Percentiles rank a stretch among this genome's conserved stretches.
These are phyloP conservation scores for Solidago caesia DNA, from an alignment of 129 eudicot genomes.

Conservation along the genomic window DNA sequence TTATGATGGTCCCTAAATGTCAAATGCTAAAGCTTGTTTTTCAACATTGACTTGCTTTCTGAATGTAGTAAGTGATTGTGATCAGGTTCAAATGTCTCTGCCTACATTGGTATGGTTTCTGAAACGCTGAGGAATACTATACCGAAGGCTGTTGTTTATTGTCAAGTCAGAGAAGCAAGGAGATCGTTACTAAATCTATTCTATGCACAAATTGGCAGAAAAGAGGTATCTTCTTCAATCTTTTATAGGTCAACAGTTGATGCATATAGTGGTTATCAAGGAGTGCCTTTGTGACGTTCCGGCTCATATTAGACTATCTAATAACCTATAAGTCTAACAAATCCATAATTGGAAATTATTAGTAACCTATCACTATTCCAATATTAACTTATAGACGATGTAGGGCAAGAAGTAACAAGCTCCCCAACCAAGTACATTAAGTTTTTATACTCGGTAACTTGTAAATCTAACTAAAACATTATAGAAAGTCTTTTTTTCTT, in stretches of 20 bases:
- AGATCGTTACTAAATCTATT: conserved; percentile 72
- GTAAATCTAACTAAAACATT: too few relatives aligned
- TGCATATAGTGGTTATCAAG: background rate
- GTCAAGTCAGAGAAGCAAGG: conserved; percentile 96
- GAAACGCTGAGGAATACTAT: conserved; percentile 75
- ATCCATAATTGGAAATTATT: too few relatives aligned
- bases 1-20: conserved; percentile 5
- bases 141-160: conserved; percentile 96
- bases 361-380: background rate
- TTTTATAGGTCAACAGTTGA: background rate
- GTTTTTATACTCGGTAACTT: too few relatives aligned
- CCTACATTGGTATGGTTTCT: conserved; percentile 81
- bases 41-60: conserved; percentile 7
- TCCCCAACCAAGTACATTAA: too few relatives aligned
- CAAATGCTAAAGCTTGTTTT: background rate
- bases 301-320: too few relatives aligned
- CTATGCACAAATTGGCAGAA: conserved; percentile 84
- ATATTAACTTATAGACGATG: background rate
- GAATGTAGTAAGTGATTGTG: conserved; percentile 24
- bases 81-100: conserved; percentile 85
- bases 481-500: too few relatives aligned
- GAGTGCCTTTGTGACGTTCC: background rate
- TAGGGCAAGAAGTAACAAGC: background rate
- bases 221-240: conserved; percentile 53
- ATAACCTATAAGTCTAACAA: too few relatives aligned